Base-by-base conservation (phyloP, 441 rosid species). In the Pelargonium myrrhifolium region DNA sequence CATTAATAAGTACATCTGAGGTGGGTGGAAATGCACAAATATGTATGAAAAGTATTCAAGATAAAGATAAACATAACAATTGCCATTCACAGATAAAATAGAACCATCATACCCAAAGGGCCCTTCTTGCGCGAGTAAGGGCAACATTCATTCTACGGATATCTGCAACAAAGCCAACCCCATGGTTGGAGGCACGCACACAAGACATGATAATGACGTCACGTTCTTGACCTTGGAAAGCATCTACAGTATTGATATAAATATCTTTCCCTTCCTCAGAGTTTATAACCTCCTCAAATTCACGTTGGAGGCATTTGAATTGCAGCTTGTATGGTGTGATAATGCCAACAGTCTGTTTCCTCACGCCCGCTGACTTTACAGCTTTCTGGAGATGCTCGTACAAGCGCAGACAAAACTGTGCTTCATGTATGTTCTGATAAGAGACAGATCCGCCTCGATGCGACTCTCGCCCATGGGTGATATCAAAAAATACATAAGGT, bases 191-290 rank as follows among this genome's bases (percentile, higher is more conserved):
- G 72, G 99, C 99, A 76, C 99, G 97, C 31, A 95, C 99, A 76
- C 99, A 95, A 8, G 99, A 95, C 99, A 95, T 95, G 71, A 95
- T 95, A 71, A 95, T 92, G 61, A 92, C 95, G 82, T 95, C 99
- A 64, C 99, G 98, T 72, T 95, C 99, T 82, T 95, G 99, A 45
- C 99, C 99, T 80, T 95, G 99, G 86, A 95, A 95, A 66, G 99
- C 99, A 74, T 95, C 99, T 15, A 95, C 98, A 9, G 99, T 95
- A 72, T 95, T 95, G 45, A 95, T 95, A 76, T 95, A 95, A 11
- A 95, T 71, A 78, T 90, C 98, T 73, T 90, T 92, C 81, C 97
- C 85, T 68, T 92, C 99, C 71, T 95, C 99, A 42, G 91, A 86
- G 69, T 81, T 84, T 78, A 95, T 77, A 72, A 89, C 83, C 68